Conservation (phyloP, 202 grass and related monocot species). For the Dendrocalamus latiflorus region DNA sequence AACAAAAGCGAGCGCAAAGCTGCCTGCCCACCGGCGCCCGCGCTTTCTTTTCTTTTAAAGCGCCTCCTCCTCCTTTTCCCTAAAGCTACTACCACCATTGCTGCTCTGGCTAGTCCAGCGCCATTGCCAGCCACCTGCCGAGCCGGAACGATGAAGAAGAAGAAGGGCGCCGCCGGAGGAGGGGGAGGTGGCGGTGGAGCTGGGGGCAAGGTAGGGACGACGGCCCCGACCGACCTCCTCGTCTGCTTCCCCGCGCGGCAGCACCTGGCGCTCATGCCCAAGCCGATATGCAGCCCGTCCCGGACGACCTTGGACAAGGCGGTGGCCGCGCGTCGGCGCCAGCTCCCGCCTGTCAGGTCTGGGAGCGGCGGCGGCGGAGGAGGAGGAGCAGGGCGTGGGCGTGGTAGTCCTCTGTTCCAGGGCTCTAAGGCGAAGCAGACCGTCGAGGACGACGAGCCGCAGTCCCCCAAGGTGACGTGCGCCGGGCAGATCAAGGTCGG, state of each 20-base stretch:
- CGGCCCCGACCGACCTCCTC: slow-evolving; percentile 52
- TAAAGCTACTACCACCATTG: neutral
- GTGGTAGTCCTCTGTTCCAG: slow-evolving; percentile 50
- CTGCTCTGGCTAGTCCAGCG: too few relatives aligned
- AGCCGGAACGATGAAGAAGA: slow-evolving; percentile 29
- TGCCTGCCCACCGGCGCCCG: too few relatives aligned
- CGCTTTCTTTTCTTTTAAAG: slow-evolving; percentile 55
- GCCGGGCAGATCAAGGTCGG: slow-evolving; percentile 70
- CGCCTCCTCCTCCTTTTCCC: too few relatives aligned
- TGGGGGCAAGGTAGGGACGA: slow-evolving; percentile 9
- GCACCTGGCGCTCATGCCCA: slow-evolving; percentile 74
- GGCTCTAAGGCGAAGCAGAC: slow-evolving; percentile 33
- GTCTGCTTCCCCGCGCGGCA: slow-evolving; percentile 78
- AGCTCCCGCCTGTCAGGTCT: too few relatives aligned
- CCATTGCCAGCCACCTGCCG: neutral
- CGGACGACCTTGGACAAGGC: slow-evolving; percentile 41
- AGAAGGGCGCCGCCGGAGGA: neutral
- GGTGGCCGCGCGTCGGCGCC: slow-evolving; percentile 40
- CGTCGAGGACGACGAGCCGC: slow-evolving; percentile 46
- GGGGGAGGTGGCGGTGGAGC: neutral
- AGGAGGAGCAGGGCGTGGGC: neutral
- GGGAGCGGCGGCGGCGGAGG: too few relatives aligned
- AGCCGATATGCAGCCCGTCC: slow-evolving; percentile 68
- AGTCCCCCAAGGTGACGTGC: slow-evolving; percentile 79
- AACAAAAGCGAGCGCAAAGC: slow-evolving; percentile 34